Evolutionary conservation across 495 filamentous ascomycete species (phyloP), one percentile per base, ranked within the genome.

Genomic region (Xylaria grammica): DNA sequence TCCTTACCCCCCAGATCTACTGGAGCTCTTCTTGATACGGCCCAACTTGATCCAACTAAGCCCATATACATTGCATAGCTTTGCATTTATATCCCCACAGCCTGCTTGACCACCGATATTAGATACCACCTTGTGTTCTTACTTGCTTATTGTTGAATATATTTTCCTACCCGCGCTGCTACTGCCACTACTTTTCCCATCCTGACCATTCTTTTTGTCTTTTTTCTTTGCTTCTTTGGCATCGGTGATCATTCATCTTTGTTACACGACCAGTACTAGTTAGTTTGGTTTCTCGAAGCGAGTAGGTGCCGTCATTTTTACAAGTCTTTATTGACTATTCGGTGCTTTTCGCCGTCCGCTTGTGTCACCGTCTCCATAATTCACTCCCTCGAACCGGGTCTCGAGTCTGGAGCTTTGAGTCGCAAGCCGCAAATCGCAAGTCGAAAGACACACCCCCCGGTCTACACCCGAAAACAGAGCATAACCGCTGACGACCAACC

Each of bases 1-100:
- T n/a, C n/a, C n/a, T n/a, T n/a, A n/a, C n/a, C n/a, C n/a, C n/a
- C n/a, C 51, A 5, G 30, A 17, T 54, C n/a, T 17, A 24, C 22
- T 34, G 15, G 32, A 36, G 51, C 19, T 34, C 5, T 53, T 53
- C 30, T 15, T 42, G 40, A 42, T 42, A 42, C 40, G 40, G 40
- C 40, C 40, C 40, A 6, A 42, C 17, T 17, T 17, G 40, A 42
- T 42, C 40, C 40, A 17, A 42, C 40, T 17, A 17, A 48, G 36
- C 50, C 60, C 49, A 53, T 53, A 44, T n/a, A 36, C 46, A 19
- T 38, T 54, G 60, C 60, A 55, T 63, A 42, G n/a, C 60, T 9
- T 46, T 26, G 50, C 51, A 34, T 32, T 63, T n/a, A 27, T 24
- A 24, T 42, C 51, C 32, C 51, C 51, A 63, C 60, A 63, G 60